phyloP scores from a whole-genome alignment of 164 flowering plant genomes.

The Liquidambar formosana region DNA sequence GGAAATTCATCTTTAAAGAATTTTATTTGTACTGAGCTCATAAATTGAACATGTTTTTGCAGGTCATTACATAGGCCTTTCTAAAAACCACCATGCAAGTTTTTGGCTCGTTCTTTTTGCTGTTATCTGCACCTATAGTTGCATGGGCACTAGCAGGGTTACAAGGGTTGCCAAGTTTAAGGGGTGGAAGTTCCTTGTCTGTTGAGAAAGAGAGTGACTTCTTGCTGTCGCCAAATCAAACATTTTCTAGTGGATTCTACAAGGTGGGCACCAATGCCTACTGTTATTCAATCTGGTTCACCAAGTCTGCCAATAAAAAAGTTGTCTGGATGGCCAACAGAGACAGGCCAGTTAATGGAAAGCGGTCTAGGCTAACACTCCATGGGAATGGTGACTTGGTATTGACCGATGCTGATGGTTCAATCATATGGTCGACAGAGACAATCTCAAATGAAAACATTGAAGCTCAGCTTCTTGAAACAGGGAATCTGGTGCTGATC shows the following conservation, averaged over 20 bases:
- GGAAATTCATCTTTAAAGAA: too few relatives aligned
- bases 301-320: constrained; percentile 11
- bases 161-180: neutral
- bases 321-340: constrained; percentile 28
- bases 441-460: neutral
- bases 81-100: neutral
- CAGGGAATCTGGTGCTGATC: constrained; percentile 23
- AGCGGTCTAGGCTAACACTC: constrained; percentile 9
- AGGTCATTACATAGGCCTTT: too few relatives aligned
- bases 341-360: constrained; percentile 21
- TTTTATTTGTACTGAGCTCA: too few relatives aligned
- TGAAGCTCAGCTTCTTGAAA: constrained; percentile 3
- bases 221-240: constrained; percentile 16
- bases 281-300: constrained; percentile 25
- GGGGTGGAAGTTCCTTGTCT: constrained; percentile 16
- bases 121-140: neutral
- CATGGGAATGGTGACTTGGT: constrained; percentile 14
- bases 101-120: neutral
- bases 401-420: constrained; percentile 18
- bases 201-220: constrained; percentile 14
- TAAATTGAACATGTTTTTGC: too few relatives aligned
- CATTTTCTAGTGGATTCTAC: constrained; percentile 20
- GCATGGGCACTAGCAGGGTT: neutral
- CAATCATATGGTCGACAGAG: constrained; percentile 10
- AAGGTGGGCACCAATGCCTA: constrained; percentile 21